Evolutionary conservation across 2,329 filamentous ascomycete genomes (phyloP).

Genomic region (Massarina eburnea): DNA sequence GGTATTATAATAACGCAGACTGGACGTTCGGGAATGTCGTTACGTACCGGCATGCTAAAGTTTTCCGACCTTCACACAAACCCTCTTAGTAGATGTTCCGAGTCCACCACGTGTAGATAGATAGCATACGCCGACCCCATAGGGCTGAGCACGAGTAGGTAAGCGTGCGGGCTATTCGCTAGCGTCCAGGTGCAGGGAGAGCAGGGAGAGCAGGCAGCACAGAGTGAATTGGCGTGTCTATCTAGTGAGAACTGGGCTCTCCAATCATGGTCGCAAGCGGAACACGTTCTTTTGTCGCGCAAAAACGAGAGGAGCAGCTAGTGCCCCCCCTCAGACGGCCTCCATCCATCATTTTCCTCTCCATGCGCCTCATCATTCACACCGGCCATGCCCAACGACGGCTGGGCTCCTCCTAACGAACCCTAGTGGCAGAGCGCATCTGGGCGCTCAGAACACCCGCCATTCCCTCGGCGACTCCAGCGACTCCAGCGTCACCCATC

Average conservation of each 20-base stretch:
- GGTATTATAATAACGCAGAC: too few relatives aligned
- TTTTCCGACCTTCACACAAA: too few relatives aligned
- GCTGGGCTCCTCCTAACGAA: background rate
- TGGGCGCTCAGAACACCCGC: background rate
- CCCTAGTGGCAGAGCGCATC: slow-evolving; percentile 4
- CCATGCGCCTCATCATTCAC: background rate
- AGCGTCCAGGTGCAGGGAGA: background rate
- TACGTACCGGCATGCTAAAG: too few relatives aligned
- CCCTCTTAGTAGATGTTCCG: too few relatives aligned
- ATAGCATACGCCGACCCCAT: too few relatives aligned
- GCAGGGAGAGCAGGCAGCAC: background rate
- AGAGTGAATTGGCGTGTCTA: background rate
- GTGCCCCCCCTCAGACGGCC: background rate
- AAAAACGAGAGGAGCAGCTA: background rate
- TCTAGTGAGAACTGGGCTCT: background rate
- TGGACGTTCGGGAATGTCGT: too few relatives aligned
- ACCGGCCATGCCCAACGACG: slow-evolving; percentile 1
- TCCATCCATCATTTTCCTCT: background rate
- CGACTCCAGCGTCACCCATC: background rate
- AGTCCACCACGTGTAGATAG: too few relatives aligned
- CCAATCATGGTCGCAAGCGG: background rate
- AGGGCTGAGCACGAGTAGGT: too few relatives aligned
- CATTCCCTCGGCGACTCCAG: background rate
- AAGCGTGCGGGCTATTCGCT: too few relatives aligned
- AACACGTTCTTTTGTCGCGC: slow-evolving; percentile 1